phyloP scores from a whole-genome alignment of 768 basidiomycete genomes.

The Kwoniella dendrophila region DNA sequence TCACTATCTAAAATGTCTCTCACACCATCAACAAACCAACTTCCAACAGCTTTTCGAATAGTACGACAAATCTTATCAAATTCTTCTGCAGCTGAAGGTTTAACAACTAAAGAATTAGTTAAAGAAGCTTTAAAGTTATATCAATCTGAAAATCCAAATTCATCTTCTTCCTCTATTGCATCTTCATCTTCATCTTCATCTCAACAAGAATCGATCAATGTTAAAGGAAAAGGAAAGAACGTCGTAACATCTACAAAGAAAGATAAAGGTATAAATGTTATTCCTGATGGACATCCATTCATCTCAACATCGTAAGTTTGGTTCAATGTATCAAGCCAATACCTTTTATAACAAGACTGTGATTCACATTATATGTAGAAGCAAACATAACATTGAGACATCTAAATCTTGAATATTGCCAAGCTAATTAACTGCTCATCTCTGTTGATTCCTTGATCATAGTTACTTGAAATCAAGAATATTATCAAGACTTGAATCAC shows the following conservation, averaged over 20 bases:
- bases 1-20: slow-evolving; percentile 11
- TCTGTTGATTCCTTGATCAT: no score
- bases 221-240: slow-evolving; percentile 15
- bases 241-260: slow-evolving; percentile 7
- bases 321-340: no score
- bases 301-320: slow-evolving; percentile 39
- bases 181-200: neutral
- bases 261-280: slow-evolving; percentile 11
- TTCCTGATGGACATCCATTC: slow-evolving; percentile 44
- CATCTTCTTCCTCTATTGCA: neutral
- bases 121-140: slow-evolving; percentile 15
- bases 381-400: neutral
- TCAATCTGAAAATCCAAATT: slow-evolving; percentile 13
- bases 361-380: neutral
- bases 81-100: neutral
- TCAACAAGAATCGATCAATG: slow-evolving; percentile 10
- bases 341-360: neutral
- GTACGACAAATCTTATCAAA: slow-evolving; percentile 17
- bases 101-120: slow-evolving; percentile 18
- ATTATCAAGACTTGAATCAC: slow-evolving; percentile 33
- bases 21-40: neutral
- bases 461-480: slow-evolving; percentile 42
- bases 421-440: no score
- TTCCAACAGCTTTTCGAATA: slow-evolving; percentile 18
- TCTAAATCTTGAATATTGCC: no score